Percentiles rank a stretch among this genome's conserved stretches.
Conservation (phyloP, 179 eudicot species). For the Nepenthes alata region DNA sequence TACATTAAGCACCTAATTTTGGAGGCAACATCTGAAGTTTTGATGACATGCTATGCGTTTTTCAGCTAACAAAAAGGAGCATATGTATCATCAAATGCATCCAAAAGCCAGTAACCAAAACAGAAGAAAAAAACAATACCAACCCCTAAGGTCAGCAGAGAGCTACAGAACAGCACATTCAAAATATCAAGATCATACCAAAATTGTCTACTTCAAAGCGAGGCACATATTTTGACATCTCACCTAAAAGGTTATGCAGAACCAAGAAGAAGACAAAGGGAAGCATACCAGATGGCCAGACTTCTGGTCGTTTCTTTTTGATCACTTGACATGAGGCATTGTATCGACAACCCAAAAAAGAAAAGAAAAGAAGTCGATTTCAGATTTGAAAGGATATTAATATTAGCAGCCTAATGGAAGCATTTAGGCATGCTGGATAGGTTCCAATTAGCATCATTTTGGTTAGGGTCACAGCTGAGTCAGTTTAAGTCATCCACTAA, state of each 20-base stretch:
- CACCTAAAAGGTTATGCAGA: slow-evolving; percentile 4
- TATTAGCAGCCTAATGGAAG: background rate
- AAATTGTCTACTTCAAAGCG: background rate
- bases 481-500: too few relatives aligned
- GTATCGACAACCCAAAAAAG: background rate
- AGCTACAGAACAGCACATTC: background rate
- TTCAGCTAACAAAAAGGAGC: background rate
- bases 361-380: background rate
- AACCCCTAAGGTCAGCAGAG: background rate
- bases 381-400: background rate
- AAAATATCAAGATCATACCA: slow-evolving; percentile 4
- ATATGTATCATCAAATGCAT: slow-evolving; percentile 15
- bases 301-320: background rate
- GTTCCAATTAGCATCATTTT: background rate
- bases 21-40: too few relatives aligned
- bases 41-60: slow-evolving; percentile 1
- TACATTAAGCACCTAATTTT: too few relatives aligned
- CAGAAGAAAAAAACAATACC: too few relatives aligned
- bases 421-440: background rate
- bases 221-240: slow-evolving; percentile 8
- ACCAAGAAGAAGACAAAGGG: slow-evolving; percentile 16
- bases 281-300: slow-evolving; percentile 9
- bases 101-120: slow-evolving; percentile 24
- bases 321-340: background rate
- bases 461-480: too few relatives aligned